These are phyloP conservation scores for Leccinum variicolor DNA, from an alignment of 768 basidiomycete genomes.

Conservation along the genomic window DNA sequence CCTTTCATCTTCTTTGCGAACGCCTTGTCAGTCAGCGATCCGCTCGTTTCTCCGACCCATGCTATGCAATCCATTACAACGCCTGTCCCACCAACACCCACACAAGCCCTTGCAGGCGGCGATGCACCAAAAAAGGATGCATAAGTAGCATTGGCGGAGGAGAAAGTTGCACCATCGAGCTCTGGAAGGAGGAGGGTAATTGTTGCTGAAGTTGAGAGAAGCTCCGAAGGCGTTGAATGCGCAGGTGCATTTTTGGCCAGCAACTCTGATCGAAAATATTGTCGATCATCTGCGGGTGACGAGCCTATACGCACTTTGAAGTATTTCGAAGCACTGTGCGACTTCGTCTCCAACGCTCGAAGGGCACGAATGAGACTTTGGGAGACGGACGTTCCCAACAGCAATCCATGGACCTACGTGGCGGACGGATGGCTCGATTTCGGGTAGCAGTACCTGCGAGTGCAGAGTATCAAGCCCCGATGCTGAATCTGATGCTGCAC, in stretches of 20 bases:
- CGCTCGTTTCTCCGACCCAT: constrained; percentile 33
- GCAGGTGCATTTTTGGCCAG: constrained; percentile 45
- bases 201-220: constrained; percentile 39
- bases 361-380: constrained; percentile 29
- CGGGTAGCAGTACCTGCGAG: not conserved
- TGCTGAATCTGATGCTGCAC: not conserved
- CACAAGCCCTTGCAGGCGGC: constrained; percentile 94
- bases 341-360: constrained; percentile 77
- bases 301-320: constrained; percentile 49
- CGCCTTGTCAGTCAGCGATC: constrained; percentile 10
- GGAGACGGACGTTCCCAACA: constrained; percentile 50
- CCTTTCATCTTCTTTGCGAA: constrained; percentile 5
- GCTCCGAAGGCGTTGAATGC: constrained; percentile 21
- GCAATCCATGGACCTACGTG: constrained; percentile 64
- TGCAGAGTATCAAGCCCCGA: not conserved
- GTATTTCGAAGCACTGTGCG: constrained; percentile 54
- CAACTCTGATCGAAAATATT: constrained; percentile 38
- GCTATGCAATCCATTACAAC: constrained; percentile 82
- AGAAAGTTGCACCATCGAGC: constrained; percentile 66
- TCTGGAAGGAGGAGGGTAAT: constrained; percentile 82
- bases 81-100: constrained; percentile 63
- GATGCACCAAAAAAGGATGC: constrained; percentile 81
- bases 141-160: constrained; percentile 75
- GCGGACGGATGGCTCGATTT: constrained; percentile 16
- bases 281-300: not conserved